Percentiles rank a stretch among this genome's conserved stretches.
Evolutionary conservation across 2,329 filamentous ascomycete genomes (phyloP).

Genomic region (Talaromyces sp.): DNA sequence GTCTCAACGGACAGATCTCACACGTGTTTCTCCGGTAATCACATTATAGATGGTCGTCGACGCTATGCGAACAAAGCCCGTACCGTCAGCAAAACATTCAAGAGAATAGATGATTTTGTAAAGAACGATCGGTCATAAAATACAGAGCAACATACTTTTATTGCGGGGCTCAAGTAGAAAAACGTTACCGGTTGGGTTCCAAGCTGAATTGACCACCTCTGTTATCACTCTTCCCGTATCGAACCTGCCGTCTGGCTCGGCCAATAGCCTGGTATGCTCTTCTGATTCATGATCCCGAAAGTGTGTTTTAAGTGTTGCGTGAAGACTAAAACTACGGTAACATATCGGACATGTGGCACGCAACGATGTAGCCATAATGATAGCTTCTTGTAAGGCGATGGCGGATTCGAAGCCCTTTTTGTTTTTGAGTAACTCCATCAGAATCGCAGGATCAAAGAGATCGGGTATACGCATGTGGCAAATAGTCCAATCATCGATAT

Average conservation of each 20-base stretch:
- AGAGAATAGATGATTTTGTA: neutral
- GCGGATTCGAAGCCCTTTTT: constrained; percentile 15
- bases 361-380: constrained; percentile 16
- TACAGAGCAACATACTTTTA: neutral
- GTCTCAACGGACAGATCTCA: neutral
- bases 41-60: constrained; percentile 16
- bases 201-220: constrained; percentile 13
- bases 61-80: neutral
- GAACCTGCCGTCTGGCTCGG: constrained; percentile 17
- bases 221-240: constrained; percentile 16
- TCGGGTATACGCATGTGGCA: constrained; percentile 18
- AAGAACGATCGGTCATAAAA: neutral
- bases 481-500: constrained; percentile 18
- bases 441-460: constrained; percentile 15
- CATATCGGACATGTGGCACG: constrained; percentile 17
- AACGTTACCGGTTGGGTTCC: constrained; percentile 1
- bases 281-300: constrained; percentile 10
- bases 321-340: constrained; percentile 17
- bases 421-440: constrained; percentile 18
- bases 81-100: neutral
- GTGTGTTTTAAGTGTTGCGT: constrained; percentile 17
- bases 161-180: neutral
- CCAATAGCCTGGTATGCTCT: constrained; percentile 9
- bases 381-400: constrained; percentile 16
- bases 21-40: constrained; percentile 16